Base-by-base conservation (phyloP, 2,329 filamentous ascomycete genomes). In the Hypomyces rosellus region DNA sequence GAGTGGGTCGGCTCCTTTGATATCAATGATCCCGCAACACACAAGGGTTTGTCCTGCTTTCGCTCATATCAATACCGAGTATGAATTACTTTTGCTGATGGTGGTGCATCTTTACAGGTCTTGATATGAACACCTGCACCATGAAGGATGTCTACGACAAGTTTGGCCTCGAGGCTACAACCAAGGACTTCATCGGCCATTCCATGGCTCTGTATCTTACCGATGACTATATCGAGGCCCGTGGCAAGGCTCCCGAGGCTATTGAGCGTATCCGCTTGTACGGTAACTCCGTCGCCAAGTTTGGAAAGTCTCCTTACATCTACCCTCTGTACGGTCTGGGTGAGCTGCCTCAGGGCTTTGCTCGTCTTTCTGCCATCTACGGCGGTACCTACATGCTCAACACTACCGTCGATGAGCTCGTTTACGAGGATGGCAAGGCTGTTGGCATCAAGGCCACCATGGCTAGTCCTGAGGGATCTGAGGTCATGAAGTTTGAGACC, bases 111-210 rank as follows among this genome's bases (percentile, higher is more conserved):
- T n/a, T n/a, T 4, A 8, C 57, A 91, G 92, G 91, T 54, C 80
- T 97, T 58, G 84, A 93, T 70, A 76, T 99, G 56, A 77, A 78
- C 64, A 79, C 73, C 54, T 85, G 80, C 74, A 92, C 88, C 53
- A 96, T 97, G 91, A 95, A 89, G 78, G 92, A 96, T n/a, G 88
- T 99, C 36, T 99, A 95, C 66, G 91, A 97, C 75, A 96, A 97
- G 71, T 99, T 96, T 62, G 88, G 90, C 52, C 86, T 99, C 55
- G 93, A 99, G 74, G 66, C 85, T 18, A 79, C 82, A 52, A 99
- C 93, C 59, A 85, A 88, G 62, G 93, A 99, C 73, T 99, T 99
- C 68, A 88, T 97, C 63, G 93, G 93, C 57, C 93, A 99, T 72
- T 89, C 92, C 63, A 99, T 99, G 93, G 93, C 93, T 53, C 84